Base-by-base conservation (phyloP, 23 red algal species). In the Gracilaria domingensis region DNA sequence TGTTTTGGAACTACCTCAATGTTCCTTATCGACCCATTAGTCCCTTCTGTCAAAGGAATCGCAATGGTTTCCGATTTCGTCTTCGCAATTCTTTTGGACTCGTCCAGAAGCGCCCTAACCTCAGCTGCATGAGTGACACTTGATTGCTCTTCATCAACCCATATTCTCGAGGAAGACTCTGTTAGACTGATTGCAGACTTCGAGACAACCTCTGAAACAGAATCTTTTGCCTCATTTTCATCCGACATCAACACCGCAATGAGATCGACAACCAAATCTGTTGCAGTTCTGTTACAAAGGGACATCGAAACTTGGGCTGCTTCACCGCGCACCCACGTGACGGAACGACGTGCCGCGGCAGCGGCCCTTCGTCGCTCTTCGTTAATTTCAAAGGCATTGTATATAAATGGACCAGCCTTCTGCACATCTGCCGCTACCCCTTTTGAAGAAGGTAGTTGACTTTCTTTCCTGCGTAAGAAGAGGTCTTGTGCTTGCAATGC, bases 321-420 rank as follows among this genome's bases (percentile, higher is more conserved):
- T 67, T 94, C 92, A 21, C 77, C 77, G 6, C 83, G 48, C 14
- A 94, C 77, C 92, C 92, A 94, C 12, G 92, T 94, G 3, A 94
- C 83, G n/a, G 82, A 60, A 29, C 92, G 92, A 50, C 76, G 50
- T 20, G 92, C 92, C 42, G 66, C 64, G 0, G 92, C 92, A 35
- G 66, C 82, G 7, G 81, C 92, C 38, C 55, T 66, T 29, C 51
- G 81, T 4, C 87, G 71, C 42, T 66, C 59, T 21, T 83, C 57
- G 17, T 80, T 86, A n/a, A 73, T 73, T 74, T 86, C 92, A 74
- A 94, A 88, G 8, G 92, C 69, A 81, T 88, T 94, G 56, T 88
- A 94, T 81, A 94, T 87, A 60, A 94, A 94, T 24, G 92, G 92
- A 65, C 73, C 87, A 49, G 72, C 20, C 45, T 35, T 77, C 42